phyloP scores from a whole-genome alignment of 352 stramenopile species.

The Phytopythium kandeliae region DNA sequence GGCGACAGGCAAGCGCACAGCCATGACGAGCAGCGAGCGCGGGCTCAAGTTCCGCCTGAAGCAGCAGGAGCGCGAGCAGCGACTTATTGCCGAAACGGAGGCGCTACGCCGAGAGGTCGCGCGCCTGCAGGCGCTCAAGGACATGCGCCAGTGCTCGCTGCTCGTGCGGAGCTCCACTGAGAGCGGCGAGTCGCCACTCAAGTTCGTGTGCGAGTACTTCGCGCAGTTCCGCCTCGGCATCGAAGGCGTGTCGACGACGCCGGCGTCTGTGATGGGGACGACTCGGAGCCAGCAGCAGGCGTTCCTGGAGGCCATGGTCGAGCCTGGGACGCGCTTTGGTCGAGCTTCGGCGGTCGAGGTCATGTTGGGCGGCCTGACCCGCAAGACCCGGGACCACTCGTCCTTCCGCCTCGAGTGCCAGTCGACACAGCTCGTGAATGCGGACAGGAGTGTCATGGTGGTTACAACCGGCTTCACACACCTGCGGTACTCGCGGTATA shows the following conservation, averaged over 20 bases:
- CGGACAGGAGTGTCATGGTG: conserved; percentile 16
- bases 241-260: not conserved
- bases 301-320: conserved; percentile 21
- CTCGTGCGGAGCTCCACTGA: conserved; percentile 8
- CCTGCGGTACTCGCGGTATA: conserved; percentile 33
- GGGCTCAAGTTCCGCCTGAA: conserved; percentile 21
- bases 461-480: conserved; percentile 24
- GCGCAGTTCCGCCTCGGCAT: conserved; percentile 26
- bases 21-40: conserved; percentile 20
- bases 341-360: conserved; percentile 11
- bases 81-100: conserved; percentile 8
- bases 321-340: conserved; percentile 18
- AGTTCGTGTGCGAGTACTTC: conserved; percentile 33
- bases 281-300: conserved; percentile 9
- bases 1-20: not conserved
- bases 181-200: conserved; percentile 8
- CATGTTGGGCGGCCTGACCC: conserved; percentile 22
- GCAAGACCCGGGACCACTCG: conserved; percentile 26
- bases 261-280: not conserved
- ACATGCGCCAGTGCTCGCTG: too few relatives aligned
- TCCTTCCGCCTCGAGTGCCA: conserved; percentile 23
- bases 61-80: conserved; percentile 15
- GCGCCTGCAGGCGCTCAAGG: conserved; percentile 15
- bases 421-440: conserved; percentile 17
- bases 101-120: conserved; percentile 16